Base-by-base conservation (phyloP, 2,329 filamentous ascomycete genomes). In the Capronia coronata region DNA sequence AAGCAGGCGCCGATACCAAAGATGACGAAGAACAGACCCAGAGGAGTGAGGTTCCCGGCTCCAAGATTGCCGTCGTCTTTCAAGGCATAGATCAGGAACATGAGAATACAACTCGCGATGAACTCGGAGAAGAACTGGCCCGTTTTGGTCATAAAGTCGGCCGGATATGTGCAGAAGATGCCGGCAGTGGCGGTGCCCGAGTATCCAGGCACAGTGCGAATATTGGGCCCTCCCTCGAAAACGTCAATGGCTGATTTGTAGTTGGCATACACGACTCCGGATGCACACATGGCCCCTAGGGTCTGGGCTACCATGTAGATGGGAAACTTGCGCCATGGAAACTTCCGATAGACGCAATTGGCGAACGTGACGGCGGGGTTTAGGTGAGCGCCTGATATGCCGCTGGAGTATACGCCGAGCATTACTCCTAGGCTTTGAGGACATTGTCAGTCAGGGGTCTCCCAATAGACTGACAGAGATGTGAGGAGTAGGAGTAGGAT, bases 1-100 rank as follows among this genome's bases (percentile, higher is more conserved):
- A 86, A 87, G 63, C 82, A 84, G 25, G 81, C 80, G 14, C 83
- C 83, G 18, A 87, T 79, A 6, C 83, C 84, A 61, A 87, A 87
- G 54, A 87, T 80, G 42, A 87, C 70, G 66, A 87, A 86, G 68
- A 87, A 84, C 2, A 87, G 67, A 9, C 72, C 77, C 1, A 87
- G 67, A 0, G 83, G 81, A 49, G 78, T 72, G 16, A 80, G 59
- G 1, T 73, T 70, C 0, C 79, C 79, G 1, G 80, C 79, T 2
- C 79, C 80, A 2, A 68, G 48, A 44, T 71, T 71, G 1, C 57
- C 56, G 21, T 69, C 62, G 39, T 71, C 68, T 47, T 83, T 80
- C 41, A 87, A 67, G 1, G 82, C 82, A 61, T 84, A 86, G 39
- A 88, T 85, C 52, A 81, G 72, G 61, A 87, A 85, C 76, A 86